Evolutionary conservation across 495 filamentous ascomycete species (phyloP).

Genomic region (Cudoniella acicularis): DNA sequence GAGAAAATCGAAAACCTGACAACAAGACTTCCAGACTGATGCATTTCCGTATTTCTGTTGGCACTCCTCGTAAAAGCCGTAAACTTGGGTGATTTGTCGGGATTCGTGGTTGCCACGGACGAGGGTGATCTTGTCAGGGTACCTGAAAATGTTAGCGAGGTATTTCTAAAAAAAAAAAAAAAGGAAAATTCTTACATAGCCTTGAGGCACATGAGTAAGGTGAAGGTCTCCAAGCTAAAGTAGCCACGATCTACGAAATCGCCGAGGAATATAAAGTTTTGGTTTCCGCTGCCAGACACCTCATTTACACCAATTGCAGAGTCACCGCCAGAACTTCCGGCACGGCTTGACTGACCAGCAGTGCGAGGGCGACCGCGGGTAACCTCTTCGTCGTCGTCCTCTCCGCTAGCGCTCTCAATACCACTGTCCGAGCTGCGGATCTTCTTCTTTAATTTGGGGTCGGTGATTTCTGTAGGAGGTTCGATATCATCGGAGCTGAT

Average conservation of each 20-base stretch:
- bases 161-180: not conserved
- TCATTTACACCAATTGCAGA: conserved; percentile 38
- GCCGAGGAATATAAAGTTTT: conserved; percentile 93
- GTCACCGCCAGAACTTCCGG: conserved; percentile 35
- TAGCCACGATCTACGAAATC: conserved; percentile 98
- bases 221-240: conserved; percentile 96
- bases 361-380: conserved; percentile 37
- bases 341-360: conserved; percentile 33
- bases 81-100: conserved; percentile 96
- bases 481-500: conserved; percentile 86
- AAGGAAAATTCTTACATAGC: conserved; percentile 68
- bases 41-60: conserved; percentile 97
- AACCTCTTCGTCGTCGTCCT: conserved; percentile 51
- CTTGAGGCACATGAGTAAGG: conserved; percentile 91
- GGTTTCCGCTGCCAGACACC: conserved; percentile 56
- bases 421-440: conserved; percentile 52
- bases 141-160: conserved; percentile 52
- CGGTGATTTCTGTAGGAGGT: conserved; percentile 78
- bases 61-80: conserved; percentile 98
- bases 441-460: conserved; percentile 78
- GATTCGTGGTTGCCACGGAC: conserved; percentile 98
- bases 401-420: conserved; percentile 37
- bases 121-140: conserved; percentile 89
- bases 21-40: conserved; percentile 98
- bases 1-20: conserved; percentile 97